A percentile compares a stretch with the other conserved stretches of the same genome.
Evolutionary conservation across 2,329 filamentous ascomycete genomes (phyloP).

Genomic region (Nemania abortiva): DNA sequence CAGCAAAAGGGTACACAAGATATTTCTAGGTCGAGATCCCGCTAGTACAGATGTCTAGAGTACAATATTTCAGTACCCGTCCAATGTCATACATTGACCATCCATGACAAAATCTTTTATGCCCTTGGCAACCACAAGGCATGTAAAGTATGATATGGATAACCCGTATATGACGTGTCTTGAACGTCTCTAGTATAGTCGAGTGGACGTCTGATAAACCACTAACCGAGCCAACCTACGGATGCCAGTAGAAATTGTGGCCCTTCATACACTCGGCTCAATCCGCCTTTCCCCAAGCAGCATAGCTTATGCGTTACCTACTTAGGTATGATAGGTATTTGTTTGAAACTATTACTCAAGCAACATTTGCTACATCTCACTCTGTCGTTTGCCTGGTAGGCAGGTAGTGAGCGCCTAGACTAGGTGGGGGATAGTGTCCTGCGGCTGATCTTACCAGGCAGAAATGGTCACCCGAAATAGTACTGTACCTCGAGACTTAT

Average conservation of each 20-base stretch:
- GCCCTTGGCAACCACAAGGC: background rate
- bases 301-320: background rate
- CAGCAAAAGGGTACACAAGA: slow-evolving; percentile 69
- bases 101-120: background rate
- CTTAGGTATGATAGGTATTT: background rate
- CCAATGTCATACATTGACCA: background rate
- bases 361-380: too few species aligned
- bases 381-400: too few species aligned
- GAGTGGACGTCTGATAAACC: background rate
- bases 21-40: slow-evolving; percentile 70
- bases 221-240: background rate
- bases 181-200: too few species aligned
- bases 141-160: background rate
- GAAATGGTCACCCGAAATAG: slow-evolving; percentile 11
- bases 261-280: background rate
- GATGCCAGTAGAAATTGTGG: background rate
- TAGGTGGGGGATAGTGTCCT: background rate
- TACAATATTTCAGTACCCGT: background rate
- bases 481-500: background rate
- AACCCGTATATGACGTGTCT: background rate
- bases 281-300: background rate
- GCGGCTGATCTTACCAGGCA: slow-evolving; percentile 26
- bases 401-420: background rate
- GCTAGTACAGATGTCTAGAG: slow-evolving; percentile 65
- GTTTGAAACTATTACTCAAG: background rate